Percentiles rank a stretch among this genome's conserved stretches.
These are phyloP conservation scores for Rhizomucor miehei DNA, from an alignment of 371 early-diverging fungal genomes.

Conservation along the genomic window DNA sequence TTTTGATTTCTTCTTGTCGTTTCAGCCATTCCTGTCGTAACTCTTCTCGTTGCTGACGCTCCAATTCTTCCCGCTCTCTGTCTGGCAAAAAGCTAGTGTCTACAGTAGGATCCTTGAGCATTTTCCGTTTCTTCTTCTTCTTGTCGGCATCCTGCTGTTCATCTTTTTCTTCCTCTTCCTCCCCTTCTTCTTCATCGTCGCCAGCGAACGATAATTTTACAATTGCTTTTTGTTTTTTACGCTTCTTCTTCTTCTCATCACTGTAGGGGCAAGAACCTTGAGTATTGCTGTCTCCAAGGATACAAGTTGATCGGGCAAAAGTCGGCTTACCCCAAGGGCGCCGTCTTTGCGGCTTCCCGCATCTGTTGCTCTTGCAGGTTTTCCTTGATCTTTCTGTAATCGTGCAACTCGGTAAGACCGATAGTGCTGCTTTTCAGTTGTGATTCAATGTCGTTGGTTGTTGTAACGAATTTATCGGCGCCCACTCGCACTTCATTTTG, in stretches of 20 bases:
- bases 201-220: conserved; percentile 71
- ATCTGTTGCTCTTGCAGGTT: conserved; percentile 78
- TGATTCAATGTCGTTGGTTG: conserved; percentile 75
- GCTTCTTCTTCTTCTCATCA: conserved; percentile 59
- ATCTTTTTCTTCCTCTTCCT: conserved; percentile 28
- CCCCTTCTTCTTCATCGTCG: conserved; percentile 42
- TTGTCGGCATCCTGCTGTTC: conserved; percentile 13
- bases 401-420: conserved; percentile 85
- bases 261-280: conserved; percentile 9
- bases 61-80: conserved; percentile 81
- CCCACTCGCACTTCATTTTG: conserved; percentile 76
- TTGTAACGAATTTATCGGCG: conserved; percentile 79
- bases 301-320: not conserved
- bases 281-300: not conserved
- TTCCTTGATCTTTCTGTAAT: conserved; percentile 84
- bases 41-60: conserved; percentile 72
- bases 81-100: conserved; percentile 95
- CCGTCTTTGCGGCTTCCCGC: conserved; percentile 73
- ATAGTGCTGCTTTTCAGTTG: conserved; percentile 86
- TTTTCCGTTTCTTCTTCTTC: conserved; percentile 53
- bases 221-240: conserved; percentile 55
- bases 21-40: conserved; percentile 49
- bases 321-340: conserved; percentile 34
- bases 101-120: conserved; percentile 85
- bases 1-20: conserved; percentile 78